Conservation (phyloP, 2,329 filamentous ascomycete genomes). For the Pseudopyricularia javanii region DNA sequence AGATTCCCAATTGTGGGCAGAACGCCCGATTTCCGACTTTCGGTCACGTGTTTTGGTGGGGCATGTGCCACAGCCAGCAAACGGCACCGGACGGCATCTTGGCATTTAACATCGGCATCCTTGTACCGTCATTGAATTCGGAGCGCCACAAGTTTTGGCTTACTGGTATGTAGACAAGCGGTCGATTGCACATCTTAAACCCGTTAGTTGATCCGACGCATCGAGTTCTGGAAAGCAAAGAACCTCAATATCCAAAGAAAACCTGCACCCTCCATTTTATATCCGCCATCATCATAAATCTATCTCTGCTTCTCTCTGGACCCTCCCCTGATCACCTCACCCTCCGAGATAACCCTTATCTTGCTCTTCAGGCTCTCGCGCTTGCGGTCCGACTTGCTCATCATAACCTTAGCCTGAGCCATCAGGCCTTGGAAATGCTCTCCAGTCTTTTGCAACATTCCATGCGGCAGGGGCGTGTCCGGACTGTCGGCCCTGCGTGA, state of each 20-base stretch:
- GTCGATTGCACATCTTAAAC: no score
- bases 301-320: background rate
- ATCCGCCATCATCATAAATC: no score
- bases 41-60: background rate
- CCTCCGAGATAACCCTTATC: background rate
- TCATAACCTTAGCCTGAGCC: background rate
- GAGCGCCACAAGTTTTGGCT: no score
- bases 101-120: no score
- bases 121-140: no score
- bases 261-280: no score
- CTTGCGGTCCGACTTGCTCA: background rate
- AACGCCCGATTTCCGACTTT: background rate
- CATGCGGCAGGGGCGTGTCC: slow-evolving; percentile 3
- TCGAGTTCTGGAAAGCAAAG: no score
- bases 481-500: background rate
- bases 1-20: background rate
- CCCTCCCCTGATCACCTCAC: background rate
- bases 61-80: background rate
- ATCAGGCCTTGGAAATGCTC: background rate
- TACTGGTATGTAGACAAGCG: no score
- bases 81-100: no score
- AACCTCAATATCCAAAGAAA: no score
- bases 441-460: slow-evolving; percentile 1
- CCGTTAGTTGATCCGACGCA: no score
- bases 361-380: background rate